A percentile compares a stretch with the other conserved stretches of the same genome.
Evolutionary conservation across 176 grass and related monocot genomes (phyloP).

Genomic region (Themeda triandra): DNA sequence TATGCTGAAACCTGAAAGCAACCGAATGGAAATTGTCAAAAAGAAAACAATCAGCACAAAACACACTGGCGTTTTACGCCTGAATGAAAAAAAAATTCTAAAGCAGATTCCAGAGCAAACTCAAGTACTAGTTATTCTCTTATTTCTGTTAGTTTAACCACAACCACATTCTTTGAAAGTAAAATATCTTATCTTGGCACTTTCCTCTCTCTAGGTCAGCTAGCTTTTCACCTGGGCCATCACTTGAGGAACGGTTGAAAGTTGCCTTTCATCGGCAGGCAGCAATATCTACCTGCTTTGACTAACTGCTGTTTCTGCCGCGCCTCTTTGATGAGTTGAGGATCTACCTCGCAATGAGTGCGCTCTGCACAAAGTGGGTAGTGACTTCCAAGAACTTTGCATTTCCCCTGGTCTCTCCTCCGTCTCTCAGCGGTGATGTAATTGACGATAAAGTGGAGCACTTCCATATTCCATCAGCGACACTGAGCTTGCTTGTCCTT

Average conservation of each 20-base stretch:
- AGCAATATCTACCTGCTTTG: conserved; percentile 32
- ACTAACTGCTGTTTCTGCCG: conserved; percentile 22
- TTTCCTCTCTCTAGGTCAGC: neutral
- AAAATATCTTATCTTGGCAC: conserved; percentile 10
- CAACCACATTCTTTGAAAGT: neutral
- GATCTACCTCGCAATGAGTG: conserved; percentile 34
- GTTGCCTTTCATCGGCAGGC: conserved; percentile 24
- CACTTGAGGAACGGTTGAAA: conserved; percentile 23
- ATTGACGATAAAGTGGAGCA: conserved; percentile 40
- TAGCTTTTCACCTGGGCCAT: neutral
- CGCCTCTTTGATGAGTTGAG: neutral
- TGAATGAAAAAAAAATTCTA: no score
- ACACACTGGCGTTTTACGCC: neutral
- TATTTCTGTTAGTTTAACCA: neutral
- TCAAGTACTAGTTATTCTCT: no score
- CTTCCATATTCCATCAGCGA: conserved; percentile 6
- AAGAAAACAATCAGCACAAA: neutral
- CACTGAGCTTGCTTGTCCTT: neutral
- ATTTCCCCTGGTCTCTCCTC: no score
- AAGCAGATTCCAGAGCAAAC: no score
- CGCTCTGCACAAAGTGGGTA: conserved; percentile 34
- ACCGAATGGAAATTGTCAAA: neutral
- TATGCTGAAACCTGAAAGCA: neutral
- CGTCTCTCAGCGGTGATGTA: conserved; percentile 32
- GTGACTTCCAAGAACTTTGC: conserved; percentile 47